phyloP scores from a whole-genome alignment of 73 alveolate genomes.

The Uronychia binucleata region DNA sequence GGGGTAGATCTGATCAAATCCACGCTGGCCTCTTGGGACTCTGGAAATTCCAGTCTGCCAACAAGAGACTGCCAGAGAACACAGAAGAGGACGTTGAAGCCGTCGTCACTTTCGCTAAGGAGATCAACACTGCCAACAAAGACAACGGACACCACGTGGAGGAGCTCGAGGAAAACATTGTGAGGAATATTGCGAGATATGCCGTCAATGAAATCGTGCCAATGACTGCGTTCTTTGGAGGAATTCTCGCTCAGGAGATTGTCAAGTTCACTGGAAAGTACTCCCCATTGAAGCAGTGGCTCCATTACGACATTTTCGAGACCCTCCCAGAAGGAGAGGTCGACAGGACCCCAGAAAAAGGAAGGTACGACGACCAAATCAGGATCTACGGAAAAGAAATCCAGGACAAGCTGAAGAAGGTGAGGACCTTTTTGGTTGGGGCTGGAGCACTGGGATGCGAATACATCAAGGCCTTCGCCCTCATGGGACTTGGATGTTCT shows the following conservation, averaged over 20 bases:
- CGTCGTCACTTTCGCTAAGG: constrained; percentile 69
- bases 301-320: constrained; percentile 87
- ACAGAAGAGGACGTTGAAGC: constrained; percentile 75
- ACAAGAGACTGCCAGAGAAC: constrained; percentile 72
- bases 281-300: constrained; percentile 97
- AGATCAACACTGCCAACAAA: constrained; percentile 75
- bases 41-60: constrained; percentile 59
- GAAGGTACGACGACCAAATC: constrained; percentile 95
- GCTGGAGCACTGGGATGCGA: constrained; percentile 99
- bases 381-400: constrained; percentile 94
- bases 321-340: constrained; percentile 65
- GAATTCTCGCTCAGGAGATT: constrained; percentile 97
- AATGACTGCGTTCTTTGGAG: constrained; percentile 98
- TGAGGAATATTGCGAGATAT: constrained; percentile 76
- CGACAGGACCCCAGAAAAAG: constrained; percentile 77
- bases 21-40: constrained; percentile 75
- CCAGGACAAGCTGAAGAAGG: constrained; percentile 76
- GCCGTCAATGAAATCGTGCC: constrained; percentile 92
- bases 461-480: constrained; percentile 94
- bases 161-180: constrained; percentile 84
- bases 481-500: constrained; percentile 97
- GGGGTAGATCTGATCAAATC: constrained; percentile 79
- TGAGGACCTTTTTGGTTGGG: constrained; percentile 94
- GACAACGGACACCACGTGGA: constrained; percentile 64
- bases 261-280: constrained; percentile 99